phyloP scores from a whole-genome alignment of 2,329 filamentous ascomycete genomes.

The Trichoderma breve region DNA sequence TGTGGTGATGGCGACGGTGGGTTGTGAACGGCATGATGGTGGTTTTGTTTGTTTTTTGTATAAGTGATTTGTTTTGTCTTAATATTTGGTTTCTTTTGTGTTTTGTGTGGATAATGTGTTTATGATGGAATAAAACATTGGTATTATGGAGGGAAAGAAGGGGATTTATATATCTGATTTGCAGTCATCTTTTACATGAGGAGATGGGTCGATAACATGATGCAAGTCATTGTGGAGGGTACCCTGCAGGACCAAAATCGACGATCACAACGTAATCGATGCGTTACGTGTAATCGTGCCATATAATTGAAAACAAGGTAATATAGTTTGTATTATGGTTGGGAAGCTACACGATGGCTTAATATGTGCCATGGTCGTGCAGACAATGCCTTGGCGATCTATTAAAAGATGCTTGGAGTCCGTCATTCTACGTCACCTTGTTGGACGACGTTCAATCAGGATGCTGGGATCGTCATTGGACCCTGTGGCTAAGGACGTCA shows the following conservation, averaged over 20 bases:
- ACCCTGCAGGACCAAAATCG: conserved; percentile 1
- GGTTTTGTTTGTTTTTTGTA: background rate
- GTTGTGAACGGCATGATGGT: conserved; percentile 23
- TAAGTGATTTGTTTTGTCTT: background rate
- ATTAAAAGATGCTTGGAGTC: background rate
- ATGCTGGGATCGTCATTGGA: background rate
- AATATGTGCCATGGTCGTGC: no score
- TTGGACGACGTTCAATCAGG: background rate
- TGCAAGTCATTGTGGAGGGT: background rate
- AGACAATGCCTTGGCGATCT: background rate
- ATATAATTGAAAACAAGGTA: background rate
- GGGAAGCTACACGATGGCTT: background rate
- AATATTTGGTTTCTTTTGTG: no score
- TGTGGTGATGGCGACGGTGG: conserved; percentile 33
- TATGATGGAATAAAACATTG: background rate
- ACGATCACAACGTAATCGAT: conserved; percentile 8
- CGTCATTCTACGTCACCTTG: conserved; percentile 11
- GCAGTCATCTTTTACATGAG: background rate
- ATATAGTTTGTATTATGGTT: background rate
- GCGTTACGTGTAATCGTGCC: background rate
- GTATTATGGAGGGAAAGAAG: background rate
- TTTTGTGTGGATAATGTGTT: background rate
- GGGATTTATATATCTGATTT: background rate
- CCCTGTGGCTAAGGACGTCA: conserved; percentile 20
- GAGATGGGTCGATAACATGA: background rate